A percentile compares a stretch with the other conserved stretches of the same genome.
Evolutionary conservation across 2,329 filamentous ascomycete species (phyloP).

Genomic region (Esteya vermicola): DNA sequence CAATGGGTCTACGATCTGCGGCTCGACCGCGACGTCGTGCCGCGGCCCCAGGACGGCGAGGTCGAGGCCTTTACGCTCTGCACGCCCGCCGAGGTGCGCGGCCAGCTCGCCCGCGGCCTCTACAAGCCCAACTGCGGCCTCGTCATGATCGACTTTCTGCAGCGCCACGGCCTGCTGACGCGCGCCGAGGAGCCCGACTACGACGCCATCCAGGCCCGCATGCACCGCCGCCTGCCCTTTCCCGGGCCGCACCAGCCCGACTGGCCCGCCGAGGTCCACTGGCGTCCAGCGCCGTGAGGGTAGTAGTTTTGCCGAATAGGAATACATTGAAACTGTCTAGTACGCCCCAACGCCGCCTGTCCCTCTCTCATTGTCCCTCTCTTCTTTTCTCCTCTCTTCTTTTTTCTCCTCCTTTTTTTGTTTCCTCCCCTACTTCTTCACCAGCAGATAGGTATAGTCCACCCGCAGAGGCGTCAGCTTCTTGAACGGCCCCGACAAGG

Average conservation of each 20-base stretch:
- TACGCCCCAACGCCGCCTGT: slow-evolving; percentile 1
- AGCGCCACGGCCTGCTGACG: slow-evolving; percentile 70
- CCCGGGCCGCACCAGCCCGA: slow-evolving; percentile 44
- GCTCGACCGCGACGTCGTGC: slow-evolving; percentile 41
- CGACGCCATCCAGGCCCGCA: slow-evolving; percentile 56
- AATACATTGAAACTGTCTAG: too few relatives aligned
- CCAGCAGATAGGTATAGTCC: slow-evolving; percentile 82
- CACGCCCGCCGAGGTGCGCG: slow-evolving; percentile 56
- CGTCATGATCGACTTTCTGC: slow-evolving; percentile 77
- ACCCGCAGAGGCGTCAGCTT: slow-evolving; percentile 85
- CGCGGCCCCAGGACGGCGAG: slow-evolving; percentile 73
- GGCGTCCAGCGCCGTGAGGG: too few relatives aligned
- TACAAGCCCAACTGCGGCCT: slow-evolving; percentile 92
- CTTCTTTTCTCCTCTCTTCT: too few relatives aligned
- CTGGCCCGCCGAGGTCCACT: too few relatives aligned
- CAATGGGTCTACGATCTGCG: slow-evolving; percentile 88
- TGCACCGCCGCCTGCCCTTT: slow-evolving; percentile 72
- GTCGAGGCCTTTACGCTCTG: slow-evolving; percentile 73
- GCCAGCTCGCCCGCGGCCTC: slow-evolving; percentile 52
- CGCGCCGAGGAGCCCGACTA: slow-evolving; percentile 65
- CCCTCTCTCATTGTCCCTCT: not conserved
- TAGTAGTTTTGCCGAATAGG: not conserved
- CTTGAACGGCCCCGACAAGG: slow-evolving; percentile 86
- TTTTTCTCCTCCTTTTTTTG: not conserved
- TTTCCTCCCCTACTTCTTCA: slow-evolving; percentile 60